These are phyloP conservation scores for Raffaelea ambrosiae DNA, from an alignment of 2,329 filamentous ascomycete species.

Conservation along the genomic window DNA sequence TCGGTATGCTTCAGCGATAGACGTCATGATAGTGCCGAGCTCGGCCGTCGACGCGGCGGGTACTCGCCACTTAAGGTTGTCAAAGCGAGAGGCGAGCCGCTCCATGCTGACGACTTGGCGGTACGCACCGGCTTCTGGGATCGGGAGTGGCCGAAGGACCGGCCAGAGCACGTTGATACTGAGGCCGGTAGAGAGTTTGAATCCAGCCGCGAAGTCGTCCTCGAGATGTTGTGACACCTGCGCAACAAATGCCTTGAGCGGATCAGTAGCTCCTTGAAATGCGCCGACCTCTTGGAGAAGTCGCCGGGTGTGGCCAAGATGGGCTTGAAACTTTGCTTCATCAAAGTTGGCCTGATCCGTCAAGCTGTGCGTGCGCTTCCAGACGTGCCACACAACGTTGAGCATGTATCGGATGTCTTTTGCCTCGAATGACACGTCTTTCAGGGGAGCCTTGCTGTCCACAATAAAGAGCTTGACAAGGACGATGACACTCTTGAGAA, in stretches of 20 bases:
- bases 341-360: constrained; percentile 41
- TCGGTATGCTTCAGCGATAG: constrained; percentile 47
- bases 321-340: constrained; percentile 56
- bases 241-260: constrained; percentile 25
- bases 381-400: constrained; percentile 39
- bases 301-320: constrained; percentile 42
- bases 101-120: constrained; percentile 43
- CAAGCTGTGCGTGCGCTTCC: constrained; percentile 44
- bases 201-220: constrained; percentile 57
- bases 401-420: constrained; percentile 19
- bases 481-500: constrained; percentile 27
- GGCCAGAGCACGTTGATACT: constrained; percentile 78
- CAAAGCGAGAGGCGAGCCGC: constrained; percentile 49
- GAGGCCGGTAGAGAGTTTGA: constrained; percentile 65
- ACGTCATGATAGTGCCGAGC: constrained; percentile 43
- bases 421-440: neutral
- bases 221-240: constrained; percentile 34
- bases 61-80: constrained; percentile 51
- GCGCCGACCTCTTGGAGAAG: constrained; percentile 23
- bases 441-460: neutral
- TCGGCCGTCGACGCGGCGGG: constrained; percentile 38
- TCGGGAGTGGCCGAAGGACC: constrained; percentile 54
- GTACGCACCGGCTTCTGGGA: constrained; percentile 36
- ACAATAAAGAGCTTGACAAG: neutral
- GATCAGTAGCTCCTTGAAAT: neutral